These are phyloP conservation scores for Seiridium cupressi DNA, from an alignment of 2,329 filamentous ascomycete genomes.

Conservation along the genomic window DNA sequence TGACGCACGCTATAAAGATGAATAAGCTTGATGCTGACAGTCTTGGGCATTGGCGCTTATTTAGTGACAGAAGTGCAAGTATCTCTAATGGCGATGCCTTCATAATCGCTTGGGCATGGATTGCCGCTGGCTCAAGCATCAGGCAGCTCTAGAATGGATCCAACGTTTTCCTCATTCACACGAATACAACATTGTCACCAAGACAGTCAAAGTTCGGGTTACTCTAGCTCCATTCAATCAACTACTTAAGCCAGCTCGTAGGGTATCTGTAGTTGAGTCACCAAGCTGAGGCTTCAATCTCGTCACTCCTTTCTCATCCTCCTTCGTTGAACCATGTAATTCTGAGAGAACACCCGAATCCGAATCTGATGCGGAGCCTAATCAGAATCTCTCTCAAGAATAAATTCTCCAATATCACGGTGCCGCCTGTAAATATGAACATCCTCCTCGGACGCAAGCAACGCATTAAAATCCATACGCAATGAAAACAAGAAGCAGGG, in stretches of 20 bases:
- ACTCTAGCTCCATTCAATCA: background rate
- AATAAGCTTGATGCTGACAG: too few relatives aligned
- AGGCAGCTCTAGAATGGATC: background rate
- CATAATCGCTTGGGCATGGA: too few relatives aligned
- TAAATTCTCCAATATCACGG: background rate
- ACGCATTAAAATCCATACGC: background rate
- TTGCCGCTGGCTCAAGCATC: too few relatives aligned
- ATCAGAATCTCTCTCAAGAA: background rate
- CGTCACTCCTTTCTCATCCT: background rate
- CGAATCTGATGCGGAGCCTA: background rate
- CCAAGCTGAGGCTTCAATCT: background rate
- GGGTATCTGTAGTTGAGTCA: background rate
- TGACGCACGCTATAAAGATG: background rate
- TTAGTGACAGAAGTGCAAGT: too few relatives aligned
- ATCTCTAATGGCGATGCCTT: too few relatives aligned
- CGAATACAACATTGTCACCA: background rate
- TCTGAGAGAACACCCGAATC: background rate
- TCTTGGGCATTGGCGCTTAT: too few relatives aligned
- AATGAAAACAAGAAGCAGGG: background rate
- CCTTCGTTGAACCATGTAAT: background rate
- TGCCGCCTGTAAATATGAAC: background rate
- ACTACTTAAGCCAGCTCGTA: conserved; percentile 1
- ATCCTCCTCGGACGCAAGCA: background rate
- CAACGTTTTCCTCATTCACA: background rate
- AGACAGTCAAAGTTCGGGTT: background rate